These are phyloP conservation scores for Cordyceps cicadae DNA, from an alignment of 2,329 filamentous ascomycete species.

Conservation along the genomic window DNA sequence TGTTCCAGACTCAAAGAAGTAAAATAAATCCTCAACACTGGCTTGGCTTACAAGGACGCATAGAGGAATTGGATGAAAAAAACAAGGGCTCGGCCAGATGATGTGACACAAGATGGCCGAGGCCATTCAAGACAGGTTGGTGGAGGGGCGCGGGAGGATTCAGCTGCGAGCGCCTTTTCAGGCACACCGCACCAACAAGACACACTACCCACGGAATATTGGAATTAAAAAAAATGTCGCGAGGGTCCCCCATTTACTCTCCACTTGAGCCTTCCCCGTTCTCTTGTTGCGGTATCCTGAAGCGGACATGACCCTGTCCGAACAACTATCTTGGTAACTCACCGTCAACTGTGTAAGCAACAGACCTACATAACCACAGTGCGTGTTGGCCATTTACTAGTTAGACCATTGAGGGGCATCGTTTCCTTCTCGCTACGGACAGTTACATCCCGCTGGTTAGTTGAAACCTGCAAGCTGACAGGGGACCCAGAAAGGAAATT, in stretches of 20 bases:
- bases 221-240: neutral
- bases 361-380: neutral
- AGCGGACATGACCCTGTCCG: neutral
- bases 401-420: neutral
- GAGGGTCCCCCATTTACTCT: neutral
- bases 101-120: constrained; percentile 1
- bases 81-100: neutral
- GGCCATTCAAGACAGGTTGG: neutral
- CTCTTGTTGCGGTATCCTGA: neutral
- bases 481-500: neutral
- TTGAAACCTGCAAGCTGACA: neutral
- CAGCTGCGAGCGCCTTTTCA: neutral
- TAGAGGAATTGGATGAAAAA: neutral
- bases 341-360: neutral
- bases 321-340: neutral
- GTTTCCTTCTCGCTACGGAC: neutral
- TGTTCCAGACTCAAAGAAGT: neutral
- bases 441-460: constrained; percentile 2
- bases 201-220: neutral
- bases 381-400: neutral
- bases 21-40: neutral
- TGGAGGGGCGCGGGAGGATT: neutral
- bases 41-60: neutral
- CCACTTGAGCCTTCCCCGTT: neutral
- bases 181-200: neutral